phyloP scores from a whole-genome alignment of 441 rosid species.

The Macaranga tanarius region DNA sequence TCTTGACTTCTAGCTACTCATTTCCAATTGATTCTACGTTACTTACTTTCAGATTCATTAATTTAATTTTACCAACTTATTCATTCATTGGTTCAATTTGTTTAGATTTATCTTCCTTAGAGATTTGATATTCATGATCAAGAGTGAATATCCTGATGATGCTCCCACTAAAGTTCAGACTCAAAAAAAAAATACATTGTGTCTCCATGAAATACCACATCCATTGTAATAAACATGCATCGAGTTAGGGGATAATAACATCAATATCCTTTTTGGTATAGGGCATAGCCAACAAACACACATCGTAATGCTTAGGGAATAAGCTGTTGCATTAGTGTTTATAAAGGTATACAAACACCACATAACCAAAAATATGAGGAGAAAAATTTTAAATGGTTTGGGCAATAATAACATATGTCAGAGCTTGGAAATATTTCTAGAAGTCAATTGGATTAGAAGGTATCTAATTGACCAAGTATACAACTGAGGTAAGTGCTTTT shows the following conservation, averaged over 20 bases:
- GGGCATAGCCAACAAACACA: background rate
- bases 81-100: no score
- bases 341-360: background rate
- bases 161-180: background rate
- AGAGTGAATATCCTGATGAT: background rate
- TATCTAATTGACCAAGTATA: background rate
- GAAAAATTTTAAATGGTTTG: background rate
- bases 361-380: background rate
- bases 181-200: background rate
- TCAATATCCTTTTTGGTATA: background rate
- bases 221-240: background rate
- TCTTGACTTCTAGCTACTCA: no score
- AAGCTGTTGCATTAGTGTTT: background rate
- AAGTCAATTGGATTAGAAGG: background rate
- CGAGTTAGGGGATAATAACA: background rate
- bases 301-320: no score
- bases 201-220: constrained; percentile 3
- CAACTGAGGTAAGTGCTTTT: background rate
- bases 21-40: no score
- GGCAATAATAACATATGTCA: fast-evolving
- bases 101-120: no score
- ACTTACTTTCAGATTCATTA: no score
- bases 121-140: no score
- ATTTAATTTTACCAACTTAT: no score
- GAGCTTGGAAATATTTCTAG: background rate